Percentiles rank a stretch among this genome's conserved stretches.
Evolutionary conservation across 805 yeast species (phyloP).

Genomic region (Lipomyces orientalis): DNA sequence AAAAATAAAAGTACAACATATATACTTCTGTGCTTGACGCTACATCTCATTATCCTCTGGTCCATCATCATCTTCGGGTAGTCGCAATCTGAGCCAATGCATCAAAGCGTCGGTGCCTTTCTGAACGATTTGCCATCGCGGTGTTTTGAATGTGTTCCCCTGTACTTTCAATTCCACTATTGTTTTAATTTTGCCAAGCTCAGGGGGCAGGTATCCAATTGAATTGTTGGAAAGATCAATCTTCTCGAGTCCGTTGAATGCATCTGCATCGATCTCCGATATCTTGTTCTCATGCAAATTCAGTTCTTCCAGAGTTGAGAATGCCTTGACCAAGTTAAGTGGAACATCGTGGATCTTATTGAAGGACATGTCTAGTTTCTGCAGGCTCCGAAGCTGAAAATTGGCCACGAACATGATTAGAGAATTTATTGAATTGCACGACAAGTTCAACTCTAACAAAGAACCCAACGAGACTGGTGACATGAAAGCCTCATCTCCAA

Average conservation of each 20-base stretch:
- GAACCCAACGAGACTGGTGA: conserved; percentile 17
- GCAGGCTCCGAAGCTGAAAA: conserved; percentile 21
- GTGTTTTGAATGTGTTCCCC: conserved; percentile 34
- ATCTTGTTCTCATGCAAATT: conserved; percentile 34
- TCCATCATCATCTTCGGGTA: conserved; percentile 24
- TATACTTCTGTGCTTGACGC: neutral
- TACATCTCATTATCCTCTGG: neutral
- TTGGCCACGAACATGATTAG: conserved; percentile 24
- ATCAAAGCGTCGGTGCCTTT: conserved; percentile 36
- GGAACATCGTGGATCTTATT: conserved; percentile 32
- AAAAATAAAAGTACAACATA: neutral
- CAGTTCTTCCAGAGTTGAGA: conserved; percentile 31
- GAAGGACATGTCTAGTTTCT: conserved; percentile 28
- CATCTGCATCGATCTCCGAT: conserved; percentile 21
- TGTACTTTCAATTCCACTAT: conserved; percentile 31
- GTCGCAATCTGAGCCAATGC: conserved; percentile 33
- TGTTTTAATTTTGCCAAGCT: conserved; percentile 28
- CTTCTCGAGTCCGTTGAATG: conserved; percentile 30
- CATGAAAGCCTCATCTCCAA: conserved; percentile 27
- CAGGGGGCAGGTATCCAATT: conserved; percentile 32
- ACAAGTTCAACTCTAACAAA: conserved; percentile 22
- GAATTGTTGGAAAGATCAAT: conserved; percentile 35
- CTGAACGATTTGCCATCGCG: conserved; percentile 33
- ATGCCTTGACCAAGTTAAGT: conserved; percentile 21
- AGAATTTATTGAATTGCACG: conserved; percentile 23